A percentile compares a stretch with the other conserved stretches of the same genome.
Conservation (phyloP, 345 rosid species). For the Eutrema yunnanense region DNA sequence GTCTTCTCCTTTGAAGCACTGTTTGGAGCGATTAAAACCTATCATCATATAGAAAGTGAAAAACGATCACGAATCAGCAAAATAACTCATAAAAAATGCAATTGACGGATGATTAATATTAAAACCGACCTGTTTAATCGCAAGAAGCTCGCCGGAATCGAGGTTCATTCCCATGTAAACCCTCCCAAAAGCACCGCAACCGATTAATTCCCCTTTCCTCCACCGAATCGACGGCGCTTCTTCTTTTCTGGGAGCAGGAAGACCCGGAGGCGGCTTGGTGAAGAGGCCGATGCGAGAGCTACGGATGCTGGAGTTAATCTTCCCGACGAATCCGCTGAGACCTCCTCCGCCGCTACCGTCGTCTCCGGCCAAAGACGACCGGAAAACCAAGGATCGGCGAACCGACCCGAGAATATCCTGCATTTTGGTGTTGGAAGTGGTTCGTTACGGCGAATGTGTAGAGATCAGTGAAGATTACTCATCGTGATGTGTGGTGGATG, state of each 20-base stretch:
- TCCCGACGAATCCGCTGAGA: slow-evolving; percentile 54
- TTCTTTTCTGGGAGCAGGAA: slow-evolving; percentile 32
- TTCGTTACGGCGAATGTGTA: not conserved
- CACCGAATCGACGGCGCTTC: slow-evolving; percentile 66
- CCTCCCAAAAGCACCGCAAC: slow-evolving; percentile 58
- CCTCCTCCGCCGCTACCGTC: slow-evolving; percentile 35
- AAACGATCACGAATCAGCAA: no score
- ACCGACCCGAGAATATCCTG: slow-evolving; percentile 87
- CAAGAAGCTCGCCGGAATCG: slow-evolving; percentile 73
- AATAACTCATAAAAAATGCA: no score
- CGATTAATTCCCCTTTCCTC: slow-evolving; percentile 67
- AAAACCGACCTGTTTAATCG: slow-evolving; percentile 53
- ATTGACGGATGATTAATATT: not conserved
- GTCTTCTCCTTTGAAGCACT: no score
- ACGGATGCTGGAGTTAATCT: slow-evolving; percentile 65
- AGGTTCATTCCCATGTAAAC: slow-evolving; percentile 74
- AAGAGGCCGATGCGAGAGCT: slow-evolving; percentile 63
- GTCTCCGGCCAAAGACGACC: slow-evolving; percentile 43
- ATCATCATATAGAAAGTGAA: no score
- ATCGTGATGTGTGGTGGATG: no score
- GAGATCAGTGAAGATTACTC: slow-evolving; percentile 18
- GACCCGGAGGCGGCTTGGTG: slow-evolving; percentile 43
- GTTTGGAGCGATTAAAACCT: no score
- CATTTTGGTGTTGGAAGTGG: slow-evolving; percentile 27
- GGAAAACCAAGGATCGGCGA: slow-evolving; percentile 71